A percentile compares a stretch with the other conserved stretches of the same genome.
Evolutionary conservation across 169 alveolate genomes (phyloP).

Genomic region (Besnoitia besnoiti): DNA sequence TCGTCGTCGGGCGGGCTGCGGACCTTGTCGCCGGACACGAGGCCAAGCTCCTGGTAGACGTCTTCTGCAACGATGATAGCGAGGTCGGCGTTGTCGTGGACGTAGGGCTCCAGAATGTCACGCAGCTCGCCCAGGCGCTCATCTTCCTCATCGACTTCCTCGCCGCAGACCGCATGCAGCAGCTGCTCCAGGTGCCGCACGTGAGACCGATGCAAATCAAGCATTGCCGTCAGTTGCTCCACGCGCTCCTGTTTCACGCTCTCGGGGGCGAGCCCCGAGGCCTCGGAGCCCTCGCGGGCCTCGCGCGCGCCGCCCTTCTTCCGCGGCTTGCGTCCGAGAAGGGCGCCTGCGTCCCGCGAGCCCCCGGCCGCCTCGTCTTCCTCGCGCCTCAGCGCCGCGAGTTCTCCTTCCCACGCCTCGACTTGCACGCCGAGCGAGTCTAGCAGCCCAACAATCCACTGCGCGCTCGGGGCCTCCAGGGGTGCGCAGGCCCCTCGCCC

Average conservation of each 20-base stretch:
- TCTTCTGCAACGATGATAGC: not conserved
- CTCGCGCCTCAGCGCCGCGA: not conserved
- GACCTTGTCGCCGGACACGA: not conserved
- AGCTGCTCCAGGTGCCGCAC: not conserved
- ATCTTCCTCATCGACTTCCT: not conserved
- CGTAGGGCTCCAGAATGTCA: conserved; percentile 7
- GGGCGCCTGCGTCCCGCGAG: not conserved
- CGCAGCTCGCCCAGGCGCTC: not conserved
- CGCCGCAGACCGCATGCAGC: not conserved
- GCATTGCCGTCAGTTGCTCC: not conserved
- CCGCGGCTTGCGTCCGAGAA: too few relatives aligned
- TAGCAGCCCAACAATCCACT: conserved; percentile 33
- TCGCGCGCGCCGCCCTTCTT: not conserved
- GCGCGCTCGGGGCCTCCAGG: not conserved
- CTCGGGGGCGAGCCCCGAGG: not conserved
- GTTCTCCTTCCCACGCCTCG: conserved; percentile 7
- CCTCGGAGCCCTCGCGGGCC: not conserved
- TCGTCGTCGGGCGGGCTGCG: not conserved
- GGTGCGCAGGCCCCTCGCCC: not conserved
- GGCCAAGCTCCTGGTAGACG: not conserved
- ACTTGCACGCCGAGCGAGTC: not conserved
- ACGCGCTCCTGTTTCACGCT: not conserved
- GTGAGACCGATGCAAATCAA: not conserved
- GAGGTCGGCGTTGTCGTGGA: not conserved
- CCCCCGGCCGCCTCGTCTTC: not conserved